Base-by-base conservation (phyloP, 768 basidiomycete species). In the Grammothele lineata region DNA sequence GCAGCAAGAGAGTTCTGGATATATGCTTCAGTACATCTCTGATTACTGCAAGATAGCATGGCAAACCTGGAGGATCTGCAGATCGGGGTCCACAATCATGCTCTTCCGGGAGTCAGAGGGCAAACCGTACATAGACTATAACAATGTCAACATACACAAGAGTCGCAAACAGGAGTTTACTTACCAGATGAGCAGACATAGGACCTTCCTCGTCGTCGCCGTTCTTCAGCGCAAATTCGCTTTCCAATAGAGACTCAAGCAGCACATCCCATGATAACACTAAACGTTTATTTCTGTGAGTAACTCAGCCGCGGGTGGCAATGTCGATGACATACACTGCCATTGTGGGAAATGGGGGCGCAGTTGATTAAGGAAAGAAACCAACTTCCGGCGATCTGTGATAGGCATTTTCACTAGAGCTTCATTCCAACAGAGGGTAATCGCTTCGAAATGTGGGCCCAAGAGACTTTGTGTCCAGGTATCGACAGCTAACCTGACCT, bases 341-440 rank as follows among this genome's bases (percentile, higher is more conserved):
- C 87, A 89, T 12, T 54, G 61, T 15, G 83, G 75, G 62, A 87
- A 83, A 63, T 85, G 76, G 0, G 83, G 70, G n/a, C 71, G 79
- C 23, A 90, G 71, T 55, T 83, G 84, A 24, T 79, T 72, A 15
- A 88, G 66, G 63, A 88, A 89, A 8, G 73, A 69, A 14, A 80
- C 67, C 10, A 89, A 68, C 41, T 70, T 75, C 26, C 76, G 65
- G 14, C 83, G 76, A 42, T 86, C 84, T 1, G 68, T 49, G 11
- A 81, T 69, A 1, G 83, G 76, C 4, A 77, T 69, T 44, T 75
- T 81, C 7, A 68, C 58, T 22, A 89, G 57, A 5, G 75, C 70
- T 55, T 85, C 83, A 44, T 78, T 74, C 81, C 83, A 89, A 56
- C 83, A 89, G 15, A 67, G 64, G 7, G 83, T 71, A 12, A 89